A percentile compares a stretch with the other conserved stretches of the same genome.
Conservation (phyloP, 2,329 filamentous ascomycete species). For the Emericellopsis cladophorae region DNA sequence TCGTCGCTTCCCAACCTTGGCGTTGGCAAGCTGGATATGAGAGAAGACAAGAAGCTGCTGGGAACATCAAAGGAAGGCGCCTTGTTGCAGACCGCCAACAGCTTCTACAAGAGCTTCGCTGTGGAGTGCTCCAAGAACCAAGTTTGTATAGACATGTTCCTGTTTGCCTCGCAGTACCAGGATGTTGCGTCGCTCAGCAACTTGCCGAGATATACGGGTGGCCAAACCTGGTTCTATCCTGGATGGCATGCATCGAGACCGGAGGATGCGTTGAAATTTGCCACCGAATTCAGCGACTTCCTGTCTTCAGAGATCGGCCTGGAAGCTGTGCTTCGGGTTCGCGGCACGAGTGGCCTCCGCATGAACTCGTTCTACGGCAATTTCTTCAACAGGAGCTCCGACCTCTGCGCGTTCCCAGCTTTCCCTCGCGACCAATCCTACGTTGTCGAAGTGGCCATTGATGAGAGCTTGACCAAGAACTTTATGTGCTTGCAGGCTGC, state of each 20-base stretch:
- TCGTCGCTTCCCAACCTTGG: constrained; percentile 85
- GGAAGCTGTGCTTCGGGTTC: constrained; percentile 88
- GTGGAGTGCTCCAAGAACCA: constrained; percentile 99
- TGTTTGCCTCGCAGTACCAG: constrained; percentile 92
- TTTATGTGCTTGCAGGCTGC: constrained; percentile 89
- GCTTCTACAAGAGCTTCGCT: constrained; percentile 98
- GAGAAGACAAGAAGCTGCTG: constrained; percentile 91
- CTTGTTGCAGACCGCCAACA: constrained; percentile 82
- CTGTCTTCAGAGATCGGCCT: constrained; percentile 93
- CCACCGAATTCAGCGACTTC: constrained; percentile 91
- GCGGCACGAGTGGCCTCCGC: constrained; percentile 83
- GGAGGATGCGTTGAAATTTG: constrained; percentile 97
- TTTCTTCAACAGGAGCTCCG: constrained; percentile 97
- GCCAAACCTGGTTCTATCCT: constrained; percentile 97
- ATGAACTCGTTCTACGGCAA: constrained; percentile 99
- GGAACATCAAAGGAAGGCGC: constrained; percentile 86
- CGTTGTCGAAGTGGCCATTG: constrained; percentile 95
- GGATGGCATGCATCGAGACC: constrained; percentile 90
- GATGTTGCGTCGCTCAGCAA: constrained; percentile 95
- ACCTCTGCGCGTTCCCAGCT: constrained; percentile 93
- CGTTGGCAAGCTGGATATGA: constrained; percentile 78
- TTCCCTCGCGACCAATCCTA: constrained; percentile 97
- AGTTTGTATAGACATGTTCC: constrained; percentile 96
- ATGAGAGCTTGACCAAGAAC: constrained; percentile 84
- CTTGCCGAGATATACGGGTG: constrained; percentile 87